Evolutionary conservation across 129 eudicot species (phyloP).

Genomic region (Lonicera japonica): DNA sequence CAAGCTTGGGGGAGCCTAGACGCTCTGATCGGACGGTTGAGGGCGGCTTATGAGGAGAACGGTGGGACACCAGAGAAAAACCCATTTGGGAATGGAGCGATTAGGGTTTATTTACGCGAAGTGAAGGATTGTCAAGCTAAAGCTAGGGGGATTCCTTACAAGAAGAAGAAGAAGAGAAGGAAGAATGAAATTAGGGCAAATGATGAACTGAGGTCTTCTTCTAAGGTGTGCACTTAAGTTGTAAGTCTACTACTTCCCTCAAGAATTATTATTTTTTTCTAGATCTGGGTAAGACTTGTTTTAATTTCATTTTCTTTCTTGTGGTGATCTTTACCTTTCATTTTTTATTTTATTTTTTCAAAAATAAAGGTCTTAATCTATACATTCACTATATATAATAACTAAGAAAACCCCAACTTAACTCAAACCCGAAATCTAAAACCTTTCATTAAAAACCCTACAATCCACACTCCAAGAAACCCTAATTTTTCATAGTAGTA

Average conservation of each 20-base stretch:
- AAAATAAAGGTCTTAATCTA: no score
- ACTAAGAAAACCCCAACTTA: no score
- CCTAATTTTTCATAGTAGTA: neutral
- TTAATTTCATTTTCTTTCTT: no score
- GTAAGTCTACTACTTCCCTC: neutral
- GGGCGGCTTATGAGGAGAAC: conserved; percentile 54
- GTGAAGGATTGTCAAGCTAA: conserved; percentile 52
- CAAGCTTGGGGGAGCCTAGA: conserved; percentile 66
- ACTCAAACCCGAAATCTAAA: no score
- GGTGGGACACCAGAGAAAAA: conserved; percentile 48
- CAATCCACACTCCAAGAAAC: conserved; percentile 19
- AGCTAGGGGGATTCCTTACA: conserved; percentile 48
- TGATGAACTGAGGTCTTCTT: conserved; percentile 11
- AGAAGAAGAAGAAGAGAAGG: conserved; percentile 45
- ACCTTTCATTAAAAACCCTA: no score
- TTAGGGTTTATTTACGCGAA: conserved; percentile 42
- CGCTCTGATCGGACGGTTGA: conserved; percentile 45
- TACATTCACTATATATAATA: no score
- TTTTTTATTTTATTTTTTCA: no score
- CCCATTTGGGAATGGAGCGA: conserved; percentile 44
- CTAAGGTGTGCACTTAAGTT: neutral
- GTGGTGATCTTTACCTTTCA: neutral
- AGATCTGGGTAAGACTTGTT: neutral
- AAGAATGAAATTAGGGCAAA: conserved; percentile 10
- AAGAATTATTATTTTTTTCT: neutral